These are phyloP conservation scores for Ambrosia artemisiifolia DNA, from an alignment of 129 eudicot species.

Conservation along the genomic window DNA sequence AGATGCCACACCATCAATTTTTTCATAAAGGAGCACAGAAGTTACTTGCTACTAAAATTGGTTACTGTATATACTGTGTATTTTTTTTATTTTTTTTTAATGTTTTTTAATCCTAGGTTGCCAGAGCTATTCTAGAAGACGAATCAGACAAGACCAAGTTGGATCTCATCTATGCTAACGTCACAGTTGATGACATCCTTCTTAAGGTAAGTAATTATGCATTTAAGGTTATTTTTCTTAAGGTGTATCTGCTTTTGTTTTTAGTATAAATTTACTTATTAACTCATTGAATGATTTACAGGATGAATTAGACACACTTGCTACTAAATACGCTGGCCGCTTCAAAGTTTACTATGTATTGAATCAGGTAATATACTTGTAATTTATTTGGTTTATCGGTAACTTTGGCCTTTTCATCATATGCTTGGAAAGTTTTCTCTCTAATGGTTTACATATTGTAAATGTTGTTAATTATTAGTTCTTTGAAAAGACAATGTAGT, in stretches of 20 bases:
- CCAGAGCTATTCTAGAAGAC: constrained; percentile 47
- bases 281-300: constrained; percentile 29
- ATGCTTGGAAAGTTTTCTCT: background rate
- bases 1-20: no score
- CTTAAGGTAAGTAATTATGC: constrained; percentile 30
- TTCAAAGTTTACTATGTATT: constrained; percentile 48
- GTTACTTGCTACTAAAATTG: no score
- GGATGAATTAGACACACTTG: constrained; percentile 49
- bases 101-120: constrained; percentile 28
- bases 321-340: constrained; percentile 31
- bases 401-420: background rate
- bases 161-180: constrained; percentile 50
- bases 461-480: background rate
- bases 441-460: background rate
- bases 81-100: background rate
- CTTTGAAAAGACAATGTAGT: background rate
- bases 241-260: background rate
- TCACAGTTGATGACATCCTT: constrained; percentile 35
- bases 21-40: no score
- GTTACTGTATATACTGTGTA: background rate
- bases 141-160: constrained; percentile 46
- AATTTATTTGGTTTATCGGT: background rate
- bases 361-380: constrained; percentile 37
- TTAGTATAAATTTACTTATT: background rate
- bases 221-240: background rate